Evolutionary conservation across 805 yeast species (phyloP), one percentile per base, ranked within the genome.

Genomic region (Candida chauliodis): DNA sequence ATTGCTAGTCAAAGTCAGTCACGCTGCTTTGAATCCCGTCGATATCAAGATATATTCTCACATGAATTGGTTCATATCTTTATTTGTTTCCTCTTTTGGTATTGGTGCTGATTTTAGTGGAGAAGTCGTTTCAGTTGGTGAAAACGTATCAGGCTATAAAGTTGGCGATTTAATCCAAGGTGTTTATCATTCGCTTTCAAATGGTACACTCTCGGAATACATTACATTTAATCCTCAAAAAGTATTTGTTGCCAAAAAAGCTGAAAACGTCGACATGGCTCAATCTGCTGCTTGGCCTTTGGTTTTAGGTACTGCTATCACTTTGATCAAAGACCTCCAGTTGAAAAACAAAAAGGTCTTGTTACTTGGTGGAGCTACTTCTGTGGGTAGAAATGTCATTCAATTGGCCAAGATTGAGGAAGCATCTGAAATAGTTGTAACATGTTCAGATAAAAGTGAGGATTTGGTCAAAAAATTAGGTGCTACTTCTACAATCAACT

Each of bases 211-310:
- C n/a, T 45, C 67, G 3, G 75, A 77, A 45, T 78, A 75, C 48
- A 38, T 75, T 22, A 45, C 69, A 15, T 30, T 75, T 15, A 66
- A 76, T 37, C 32, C 38, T 8, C 27, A 27, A 7, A 28, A 21
- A 11, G 58, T 71, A 0, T 19, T 11, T 10, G 36, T 48, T 32
- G 26, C 36, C 11, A 41, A 30, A n/a, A 82, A 87, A 11, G 66
- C 69, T 2, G 54, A 56, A 4, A 64, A 61, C 18, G 43, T 84
- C 32, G 48, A 73, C 2, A 56, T 66, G 39, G 73, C 62, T 25
- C 75, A 79, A 48, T 87, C 90, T 34, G 83, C 84, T 2, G 73
- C 86, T 1, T 73, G 75, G 59, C 84, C 87, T 0, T 58, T 81
- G 46, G 81, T 77, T 0, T 76, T 73, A 46, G 76, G 78, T 14